Evolutionary conservation across 495 filamentous ascomycete species (phyloP).

Genomic region (Xylaria telfairii): DNA sequence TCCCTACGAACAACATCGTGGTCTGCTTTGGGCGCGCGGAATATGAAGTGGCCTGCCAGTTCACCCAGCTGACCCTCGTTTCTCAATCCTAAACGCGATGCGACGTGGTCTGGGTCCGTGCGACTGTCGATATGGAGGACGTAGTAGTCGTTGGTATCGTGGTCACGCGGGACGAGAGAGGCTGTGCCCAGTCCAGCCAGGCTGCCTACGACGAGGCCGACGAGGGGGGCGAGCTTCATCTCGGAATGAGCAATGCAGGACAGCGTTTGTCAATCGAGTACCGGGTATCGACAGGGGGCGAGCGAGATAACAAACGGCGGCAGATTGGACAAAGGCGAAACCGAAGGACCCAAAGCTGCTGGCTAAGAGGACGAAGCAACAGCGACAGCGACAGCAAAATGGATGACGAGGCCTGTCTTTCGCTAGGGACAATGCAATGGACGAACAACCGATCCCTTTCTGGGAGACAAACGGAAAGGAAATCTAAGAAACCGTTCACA

Average conservation of each 20-base stretch:
- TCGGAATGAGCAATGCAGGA: slow-evolving; percentile 24
- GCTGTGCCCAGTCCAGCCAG: slow-evolving; percentile 65
- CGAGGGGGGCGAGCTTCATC: slow-evolving; percentile 54
- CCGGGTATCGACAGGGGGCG: background rate
- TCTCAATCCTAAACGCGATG: slow-evolving; percentile 71
- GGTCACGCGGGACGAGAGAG: slow-evolving; percentile 58
- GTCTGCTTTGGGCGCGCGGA: slow-evolving; percentile 69
- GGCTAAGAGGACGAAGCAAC: background rate
- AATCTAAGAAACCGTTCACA: slow-evolving; percentile 17
- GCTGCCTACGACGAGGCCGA: slow-evolving; percentile 50
- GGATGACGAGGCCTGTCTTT: background rate
- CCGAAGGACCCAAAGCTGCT: background rate
- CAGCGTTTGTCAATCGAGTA: slow-evolving; percentile 14
- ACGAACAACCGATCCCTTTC: slow-evolving; percentile 5
- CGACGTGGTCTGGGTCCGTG: slow-evolving; percentile 72
- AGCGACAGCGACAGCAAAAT: background rate
- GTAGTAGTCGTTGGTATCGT: slow-evolving; percentile 84
- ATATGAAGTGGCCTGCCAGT: slow-evolving; percentile 82
- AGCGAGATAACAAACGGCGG: background rate
- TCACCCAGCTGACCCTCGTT: slow-evolving; percentile 87
- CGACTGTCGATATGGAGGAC: slow-evolving; percentile 78
- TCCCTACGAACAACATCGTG: slow-evolving; percentile 67
- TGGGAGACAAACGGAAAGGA: background rate
- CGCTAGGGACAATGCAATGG: background rate
- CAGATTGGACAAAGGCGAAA: background rate